These are phyloP conservation scores for Psidium friedrichsthalianum DNA, from an alignment of 345 rosid species.

Conservation along the genomic window DNA sequence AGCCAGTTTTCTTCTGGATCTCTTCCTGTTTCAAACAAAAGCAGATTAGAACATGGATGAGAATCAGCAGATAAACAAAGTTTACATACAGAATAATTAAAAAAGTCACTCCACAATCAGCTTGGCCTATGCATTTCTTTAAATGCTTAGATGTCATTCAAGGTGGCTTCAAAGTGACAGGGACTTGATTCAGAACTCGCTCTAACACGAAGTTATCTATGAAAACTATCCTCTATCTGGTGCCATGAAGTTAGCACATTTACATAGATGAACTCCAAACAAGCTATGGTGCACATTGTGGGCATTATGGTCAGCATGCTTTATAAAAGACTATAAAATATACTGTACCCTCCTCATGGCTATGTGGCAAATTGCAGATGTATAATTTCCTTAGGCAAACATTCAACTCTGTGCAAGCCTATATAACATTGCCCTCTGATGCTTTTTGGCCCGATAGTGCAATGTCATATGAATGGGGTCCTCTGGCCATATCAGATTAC, in stretches of 20 bases:
- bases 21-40: slow-evolving; percentile 62
- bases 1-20: slow-evolving; percentile 97
- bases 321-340: neutral
- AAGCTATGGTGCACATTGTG: neutral
- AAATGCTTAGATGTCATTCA: neutral
- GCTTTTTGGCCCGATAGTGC: neutral
- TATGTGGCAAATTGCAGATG: neutral
- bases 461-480: neutral
- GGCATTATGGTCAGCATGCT: neutral
- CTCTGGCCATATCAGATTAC: neutral
- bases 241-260: neutral
- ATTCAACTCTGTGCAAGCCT: neutral
- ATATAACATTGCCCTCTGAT: neutral
- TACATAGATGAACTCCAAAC: neutral
- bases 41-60: neutral
- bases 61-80: neutral
- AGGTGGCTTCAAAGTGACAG: neutral
- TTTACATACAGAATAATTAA: neutral
- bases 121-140: neutral
- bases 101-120: neutral
- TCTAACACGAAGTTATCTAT: neutral
- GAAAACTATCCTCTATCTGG: neutral
- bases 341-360: neutral
- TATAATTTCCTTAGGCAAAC: neutral
- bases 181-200: neutral